A percentile compares a stretch with the other conserved stretches of the same genome.
Evolutionary conservation across 305 asterid genomes (phyloP).

Genomic region (Fraxinus ornus): DNA sequence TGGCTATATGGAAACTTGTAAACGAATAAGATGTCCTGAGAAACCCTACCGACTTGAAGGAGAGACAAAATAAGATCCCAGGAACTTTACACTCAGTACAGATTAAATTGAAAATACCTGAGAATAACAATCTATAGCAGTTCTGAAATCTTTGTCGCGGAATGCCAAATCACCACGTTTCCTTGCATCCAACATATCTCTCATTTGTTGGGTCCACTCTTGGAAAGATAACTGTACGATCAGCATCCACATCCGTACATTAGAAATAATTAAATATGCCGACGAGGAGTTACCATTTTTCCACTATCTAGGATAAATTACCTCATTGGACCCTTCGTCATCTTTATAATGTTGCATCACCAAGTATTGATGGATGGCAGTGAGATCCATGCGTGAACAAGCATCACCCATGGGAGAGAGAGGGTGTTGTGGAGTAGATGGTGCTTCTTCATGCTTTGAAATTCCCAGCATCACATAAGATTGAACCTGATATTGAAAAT

Average conservation of each 20-base stretch:
- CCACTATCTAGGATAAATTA: constrained; percentile 28
- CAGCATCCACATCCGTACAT: constrained; percentile 18
- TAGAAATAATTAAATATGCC: constrained; percentile 16
- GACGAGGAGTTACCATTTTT: constrained; percentile 5
- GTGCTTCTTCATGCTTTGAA: constrained; percentile 79
- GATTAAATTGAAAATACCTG: constrained; percentile 50
- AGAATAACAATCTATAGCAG: constrained; percentile 88
- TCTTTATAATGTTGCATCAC: constrained; percentile 90
- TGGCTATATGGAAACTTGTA: neutral
- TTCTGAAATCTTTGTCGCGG: constrained; percentile 92
- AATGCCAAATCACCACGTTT: constrained; percentile 94
- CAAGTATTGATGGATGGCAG: constrained; percentile 92
- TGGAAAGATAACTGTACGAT: constrained; percentile 75
- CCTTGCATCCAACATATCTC: constrained; percentile 99
- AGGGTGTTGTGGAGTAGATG: constrained; percentile 84
- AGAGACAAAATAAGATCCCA: neutral
- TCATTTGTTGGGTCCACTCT: constrained; percentile 99
- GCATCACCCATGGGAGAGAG: constrained; percentile 99
- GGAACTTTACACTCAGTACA: neutral
- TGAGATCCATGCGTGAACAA: constrained; percentile 94
- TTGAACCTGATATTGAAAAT: constrained; percentile 55
- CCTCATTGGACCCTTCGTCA: constrained; percentile 94
- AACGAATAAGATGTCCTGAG: neutral
- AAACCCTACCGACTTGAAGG: neutral
- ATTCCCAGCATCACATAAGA: constrained; percentile 93